Evolutionary conservation across 352 stramenopile species (phyloP).

Genomic region (Phytophthora tentaculata): DNA sequence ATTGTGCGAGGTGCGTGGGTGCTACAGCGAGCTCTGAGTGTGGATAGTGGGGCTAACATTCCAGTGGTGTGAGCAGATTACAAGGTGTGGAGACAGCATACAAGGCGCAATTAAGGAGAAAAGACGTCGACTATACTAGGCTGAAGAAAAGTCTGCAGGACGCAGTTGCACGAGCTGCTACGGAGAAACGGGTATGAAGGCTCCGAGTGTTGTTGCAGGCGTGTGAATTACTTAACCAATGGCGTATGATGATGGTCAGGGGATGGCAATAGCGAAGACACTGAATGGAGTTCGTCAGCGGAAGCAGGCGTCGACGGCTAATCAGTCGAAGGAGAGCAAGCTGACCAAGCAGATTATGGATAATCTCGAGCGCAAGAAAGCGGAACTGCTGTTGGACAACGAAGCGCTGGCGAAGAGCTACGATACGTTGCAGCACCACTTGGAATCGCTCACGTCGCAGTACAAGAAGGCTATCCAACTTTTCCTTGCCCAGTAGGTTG

Average conservation of each 20-base stretch:
- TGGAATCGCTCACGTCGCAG: slow-evolving; percentile 70
- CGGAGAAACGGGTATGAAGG: slow-evolving; percentile 58
- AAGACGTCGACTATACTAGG: slow-evolving; percentile 80
- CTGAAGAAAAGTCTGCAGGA: slow-evolving; percentile 78
- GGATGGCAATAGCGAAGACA: slow-evolving; percentile 48
- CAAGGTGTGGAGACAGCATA: slow-evolving; percentile 79
- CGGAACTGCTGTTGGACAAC: slow-evolving; percentile 71
- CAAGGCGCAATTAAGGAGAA: slow-evolving; percentile 75
- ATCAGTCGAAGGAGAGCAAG: slow-evolving; percentile 62
- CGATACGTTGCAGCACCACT: slow-evolving; percentile 56
- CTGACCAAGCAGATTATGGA: slow-evolving; percentile 68
- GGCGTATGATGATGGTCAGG: slow-evolving; percentile 28
- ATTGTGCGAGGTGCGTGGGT: slow-evolving; percentile 55
- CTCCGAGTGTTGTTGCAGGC: not conserved
- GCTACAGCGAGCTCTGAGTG: not conserved
- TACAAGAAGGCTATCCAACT: slow-evolving; percentile 79
- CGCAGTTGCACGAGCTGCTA: slow-evolving; percentile 48
- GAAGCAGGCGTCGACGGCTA: slow-evolving; percentile 36
- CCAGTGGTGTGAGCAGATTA: slow-evolving; percentile 34
- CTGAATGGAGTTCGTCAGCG: slow-evolving; percentile 52
- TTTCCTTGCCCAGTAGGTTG: slow-evolving; percentile 74
- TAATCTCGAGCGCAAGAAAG: slow-evolving; percentile 67
- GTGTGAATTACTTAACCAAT: not conserved
- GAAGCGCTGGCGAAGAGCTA: slow-evolving; percentile 65
- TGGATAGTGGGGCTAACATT: slow-evolving; percentile 4